Evolutionary conservation across 768 basidiomycete genomes (phyloP), one percentile per base, ranked within the genome.

Genomic region (Coprinellus aureogranulatus): DNA sequence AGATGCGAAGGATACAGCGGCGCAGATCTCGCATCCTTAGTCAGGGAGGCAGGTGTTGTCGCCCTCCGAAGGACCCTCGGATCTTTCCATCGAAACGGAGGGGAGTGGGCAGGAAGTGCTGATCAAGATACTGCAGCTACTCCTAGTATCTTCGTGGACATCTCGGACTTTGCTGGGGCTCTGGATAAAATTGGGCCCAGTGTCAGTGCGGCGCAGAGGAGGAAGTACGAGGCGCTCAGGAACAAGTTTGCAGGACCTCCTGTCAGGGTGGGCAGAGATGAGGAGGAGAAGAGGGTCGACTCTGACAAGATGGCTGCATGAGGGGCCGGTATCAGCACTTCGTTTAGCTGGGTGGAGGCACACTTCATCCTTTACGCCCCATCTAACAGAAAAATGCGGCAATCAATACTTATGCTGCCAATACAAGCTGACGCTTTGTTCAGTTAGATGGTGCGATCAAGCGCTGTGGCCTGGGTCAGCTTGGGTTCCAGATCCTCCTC

Each of bases 1-100:
- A 69, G 74, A 28, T 92, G 91, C 61, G 92, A 94, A 34, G 94
- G 93, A 12, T 95, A 92, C 69, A 94, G 90, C 63, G 94, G 94
- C 8, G 94, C 94, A 0, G 94, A 98, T 73, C 75, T 97, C 4
- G 92, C 94, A 1, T 85, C 92, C 2, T 73, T 96, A 26, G 90
- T 95, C 11, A 77, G 94, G 40, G 94, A 97, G 70, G 92, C 94
- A 0, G 94, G 92, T 2, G 93, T 96, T 1, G 73, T 81, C n/a
- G 92, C 94, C 0, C 73, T 98, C 56, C 81, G 82, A 59, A 77
- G 86, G 1, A 81, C 82, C 2, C 70, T 91, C 22, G 91, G 90
- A 3, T 79, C 82, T 23, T 76, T 92, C 56, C 87, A 88, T 58
- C 72, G 76, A 55, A 79, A 89, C 73, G 85, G 84, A 1, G 74